phyloP scores from a whole-genome alignment of 192 early-diverging fungal species.

The Umbelopsis sp. region DNA sequence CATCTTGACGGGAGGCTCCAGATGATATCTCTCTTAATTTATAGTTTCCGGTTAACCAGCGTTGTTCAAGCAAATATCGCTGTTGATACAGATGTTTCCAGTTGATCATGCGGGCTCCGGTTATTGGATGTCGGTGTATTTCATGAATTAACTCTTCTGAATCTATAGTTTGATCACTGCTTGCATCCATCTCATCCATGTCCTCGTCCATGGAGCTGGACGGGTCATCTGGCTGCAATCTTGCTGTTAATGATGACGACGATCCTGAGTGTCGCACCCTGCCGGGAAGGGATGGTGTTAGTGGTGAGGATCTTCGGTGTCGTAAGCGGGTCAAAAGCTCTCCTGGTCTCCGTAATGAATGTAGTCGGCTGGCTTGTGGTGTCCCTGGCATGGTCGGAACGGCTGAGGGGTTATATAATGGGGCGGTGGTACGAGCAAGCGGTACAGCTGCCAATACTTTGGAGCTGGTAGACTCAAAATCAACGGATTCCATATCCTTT shows the following conservation, averaged over 20 bases:
- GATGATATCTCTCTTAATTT: conserved; percentile 59
- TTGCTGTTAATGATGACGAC: not conserved
- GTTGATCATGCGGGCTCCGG: conserved; percentile 51
- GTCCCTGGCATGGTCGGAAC: conserved; percentile 23
- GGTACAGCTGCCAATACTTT: conserved; percentile 17
- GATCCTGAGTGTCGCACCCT: not conserved
- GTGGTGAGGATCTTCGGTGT: conserved; percentile 12
- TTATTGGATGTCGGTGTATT: conserved; percentile 6
- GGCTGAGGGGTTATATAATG: conserved; percentile 10
- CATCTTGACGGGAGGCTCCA: conserved; percentile 26
- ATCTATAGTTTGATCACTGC: not conserved
- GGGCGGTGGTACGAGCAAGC: conserved; percentile 24
- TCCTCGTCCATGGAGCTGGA: not conserved
- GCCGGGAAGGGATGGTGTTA: conserved; percentile 2
- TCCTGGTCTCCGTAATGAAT: conserved; percentile 22
- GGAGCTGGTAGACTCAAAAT: not conserved
- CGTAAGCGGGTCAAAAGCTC: conserved; percentile 27
- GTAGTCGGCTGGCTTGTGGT: conserved; percentile 6
- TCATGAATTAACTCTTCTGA: conserved; percentile 9
- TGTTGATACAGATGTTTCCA: conserved; percentile 79
- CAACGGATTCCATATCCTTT: not conserved
- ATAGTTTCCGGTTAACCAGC: conserved; percentile 75
- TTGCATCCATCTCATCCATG: not conserved
- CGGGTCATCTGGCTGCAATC: not conserved
- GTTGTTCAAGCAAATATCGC: conserved; percentile 60